These are phyloP conservation scores for Xylaria sp. DNA, from an alignment of 2,329 filamentous ascomycete genomes.

Conservation along the genomic window DNA sequence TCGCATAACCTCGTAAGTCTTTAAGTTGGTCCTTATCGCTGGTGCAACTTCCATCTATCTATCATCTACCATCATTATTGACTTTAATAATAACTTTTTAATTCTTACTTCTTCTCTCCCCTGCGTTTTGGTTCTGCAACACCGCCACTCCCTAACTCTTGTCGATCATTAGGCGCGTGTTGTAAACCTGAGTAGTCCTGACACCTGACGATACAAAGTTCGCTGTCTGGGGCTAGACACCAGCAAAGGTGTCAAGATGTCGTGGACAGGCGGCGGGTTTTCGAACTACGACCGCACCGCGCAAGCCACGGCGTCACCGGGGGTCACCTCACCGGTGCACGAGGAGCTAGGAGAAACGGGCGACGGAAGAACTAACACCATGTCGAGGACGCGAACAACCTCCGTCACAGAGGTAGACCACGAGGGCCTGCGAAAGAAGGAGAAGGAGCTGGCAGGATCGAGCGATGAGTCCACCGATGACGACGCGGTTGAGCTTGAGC, in stretches of 20 bases:
- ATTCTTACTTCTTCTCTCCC: conserved; percentile 14
- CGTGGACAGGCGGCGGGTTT: conserved; percentile 55
- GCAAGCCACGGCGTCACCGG: conserved; percentile 54
- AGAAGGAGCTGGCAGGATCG: conserved; percentile 18
- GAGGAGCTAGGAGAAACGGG: conserved; percentile 31
- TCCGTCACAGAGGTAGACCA: conserved; percentile 26
- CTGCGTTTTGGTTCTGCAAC: neutral
- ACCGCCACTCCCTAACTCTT: neutral
- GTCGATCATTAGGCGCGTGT: conserved; percentile 18
- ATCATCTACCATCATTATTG: conserved; percentile 1
- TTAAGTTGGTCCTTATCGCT: neutral
- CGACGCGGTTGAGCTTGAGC: conserved; percentile 36
- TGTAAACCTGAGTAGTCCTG: neutral
- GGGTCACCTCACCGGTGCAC: conserved; percentile 42
- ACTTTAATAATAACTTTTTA: conserved; percentile 33
- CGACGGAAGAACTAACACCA: neutral
- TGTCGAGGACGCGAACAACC: conserved; percentile 25
- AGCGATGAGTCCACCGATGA: conserved; percentile 38
- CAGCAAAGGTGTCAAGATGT: conserved; percentile 49
- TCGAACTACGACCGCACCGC: conserved; percentile 62
- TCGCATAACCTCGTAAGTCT: conserved; percentile 28
- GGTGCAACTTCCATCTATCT: neutral
- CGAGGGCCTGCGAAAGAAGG: conserved; percentile 44
- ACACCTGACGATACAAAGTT: neutral
- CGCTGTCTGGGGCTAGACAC: conserved; percentile 15